Evolutionary conservation across 2,329 filamentous ascomycete genomes (phyloP).

Genomic region (Cucurbitaria berberidis): DNA sequence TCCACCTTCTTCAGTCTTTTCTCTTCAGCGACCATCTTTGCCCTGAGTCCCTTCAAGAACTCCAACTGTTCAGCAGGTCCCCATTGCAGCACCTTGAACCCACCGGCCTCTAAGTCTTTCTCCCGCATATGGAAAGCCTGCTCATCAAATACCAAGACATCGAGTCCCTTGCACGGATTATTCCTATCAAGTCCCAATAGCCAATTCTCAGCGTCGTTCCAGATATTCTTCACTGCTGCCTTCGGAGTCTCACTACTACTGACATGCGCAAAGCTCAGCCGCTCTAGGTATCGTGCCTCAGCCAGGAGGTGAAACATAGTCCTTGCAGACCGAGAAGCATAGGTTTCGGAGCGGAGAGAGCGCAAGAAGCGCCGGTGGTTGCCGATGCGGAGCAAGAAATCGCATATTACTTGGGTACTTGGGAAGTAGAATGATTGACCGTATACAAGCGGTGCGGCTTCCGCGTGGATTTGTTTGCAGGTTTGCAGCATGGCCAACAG

Average conservation of each 20-base stretch:
- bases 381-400: slow-evolving; percentile 40
- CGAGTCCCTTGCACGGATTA: slow-evolving; percentile 10
- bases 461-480: slow-evolving; percentile 41
- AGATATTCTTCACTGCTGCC: slow-evolving; percentile 45
- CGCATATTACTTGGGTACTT: slow-evolving; percentile 33
- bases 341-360: slow-evolving; percentile 34
- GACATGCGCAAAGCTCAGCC: slow-evolving; percentile 32
- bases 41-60: slow-evolving; percentile 12
- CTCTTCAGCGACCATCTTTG: slow-evolving; percentile 7
- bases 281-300: slow-evolving; percentile 33
- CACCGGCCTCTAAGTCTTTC: slow-evolving; percentile 5
- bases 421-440: slow-evolving; percentile 38
- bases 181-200: slow-evolving; percentile 3
- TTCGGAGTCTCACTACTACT: slow-evolving; percentile 25
- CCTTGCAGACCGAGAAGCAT: slow-evolving; percentile 35
- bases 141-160: slow-evolving; percentile 13
- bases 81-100: slow-evolving; percentile 10
- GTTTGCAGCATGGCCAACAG: slow-evolving; percentile 37
- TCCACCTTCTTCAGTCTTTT: background rate
- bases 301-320: slow-evolving; percentile 41
- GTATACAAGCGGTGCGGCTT: slow-evolving; percentile 42
- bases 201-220: slow-evolving; percentile 32
- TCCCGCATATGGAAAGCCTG: slow-evolving; percentile 14
- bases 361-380: slow-evolving; percentile 24
- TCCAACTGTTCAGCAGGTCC: slow-evolving; percentile 9